Percentiles rank a stretch among this genome's conserved stretches.
phyloP scores from a whole-genome alignment of 176 grass and related monocot genomes.

The Avena eriantha region DNA sequence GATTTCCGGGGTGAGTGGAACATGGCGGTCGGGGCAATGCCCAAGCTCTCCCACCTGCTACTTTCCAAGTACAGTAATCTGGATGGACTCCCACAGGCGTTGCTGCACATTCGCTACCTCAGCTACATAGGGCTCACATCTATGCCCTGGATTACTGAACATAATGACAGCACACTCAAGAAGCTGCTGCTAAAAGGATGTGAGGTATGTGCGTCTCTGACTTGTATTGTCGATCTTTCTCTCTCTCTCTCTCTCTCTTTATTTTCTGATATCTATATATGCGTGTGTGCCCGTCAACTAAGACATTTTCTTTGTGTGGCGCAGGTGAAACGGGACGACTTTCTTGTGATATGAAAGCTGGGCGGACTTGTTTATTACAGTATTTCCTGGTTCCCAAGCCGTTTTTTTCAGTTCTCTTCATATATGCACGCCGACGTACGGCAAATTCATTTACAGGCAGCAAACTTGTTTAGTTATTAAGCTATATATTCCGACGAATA shows the following conservation, averaged over 20 bases:
- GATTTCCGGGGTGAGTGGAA: background rate
- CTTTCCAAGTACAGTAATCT: rapidly evolving
- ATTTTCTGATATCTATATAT: background rate
- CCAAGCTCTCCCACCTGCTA: background rate
- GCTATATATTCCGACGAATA: too few relatives aligned
- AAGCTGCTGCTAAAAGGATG: background rate
- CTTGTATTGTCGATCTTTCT: background rate
- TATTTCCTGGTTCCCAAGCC: background rate
- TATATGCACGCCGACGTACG: too few relatives aligned
- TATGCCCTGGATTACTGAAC: background rate
- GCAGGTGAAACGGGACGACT: background rate
- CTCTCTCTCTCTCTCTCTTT: background rate
- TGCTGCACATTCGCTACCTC: background rate
- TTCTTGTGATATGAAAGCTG: background rate
- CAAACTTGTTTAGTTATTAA: too few relatives aligned
- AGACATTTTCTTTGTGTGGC: background rate
- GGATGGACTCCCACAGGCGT: background rate
- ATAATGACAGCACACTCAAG: background rate
- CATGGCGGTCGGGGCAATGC: background rate
- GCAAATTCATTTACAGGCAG: too few relatives aligned
- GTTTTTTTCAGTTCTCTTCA: background rate
- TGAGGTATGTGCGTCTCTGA: background rate
- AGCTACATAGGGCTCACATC: background rate
- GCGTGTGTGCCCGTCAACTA: background rate
- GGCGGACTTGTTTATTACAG: too few relatives aligned